Base-by-base conservation (phyloP, 2,329 filamentous ascomycete species). In the Colletotrichum camelliae region DNA sequence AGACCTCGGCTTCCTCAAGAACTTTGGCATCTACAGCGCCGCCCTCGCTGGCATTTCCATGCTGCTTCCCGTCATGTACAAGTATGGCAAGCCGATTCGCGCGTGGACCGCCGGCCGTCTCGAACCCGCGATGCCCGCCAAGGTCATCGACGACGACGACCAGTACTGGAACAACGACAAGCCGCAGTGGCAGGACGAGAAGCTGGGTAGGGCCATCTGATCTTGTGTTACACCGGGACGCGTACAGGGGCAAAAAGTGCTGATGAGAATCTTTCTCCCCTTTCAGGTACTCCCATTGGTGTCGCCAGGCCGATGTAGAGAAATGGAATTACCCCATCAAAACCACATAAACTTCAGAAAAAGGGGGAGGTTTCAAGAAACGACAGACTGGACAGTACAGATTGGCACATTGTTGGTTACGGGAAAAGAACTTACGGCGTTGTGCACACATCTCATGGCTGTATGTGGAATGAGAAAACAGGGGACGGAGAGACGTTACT, bases 11-110 rank as follows among this genome's bases (percentile, higher is more conserved):
- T 79, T 82, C 33, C 66, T 83, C 16, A 79, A 76, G 8, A 81
- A 80, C 3, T 83, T 83, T 70, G 79, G 78, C 43, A 80, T 84
- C 24, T 84, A 82, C 66, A 82, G 80, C 27, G 83, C 83, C 69
- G 79, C 80, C 16, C 78, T 85, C 66, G 79, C 82, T 18, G 81
- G 82, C 6, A 64, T 81, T 7, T 79, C 80, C 3, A 79, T 85
- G 43, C 79, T 82, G 10, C 71, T 85, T 64, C 82, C 82, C 6
- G 68, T 78, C 31, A 80, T 85, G 60, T 84, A 80, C 70, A 70
- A 75, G 55, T 78, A 77, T 43, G 77, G 77, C 75, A 78, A 78
- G 72, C 69, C 71, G 48, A 78, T 78, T 29, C 71, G 77, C 5
- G 75, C 75, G 52, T 78, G 77, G 77, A 78, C 77, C n/a, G 72